Evolutionary conservation across 2,329 filamentous ascomycete genomes (phyloP).

Genomic region (Penicillium capsulatum): DNA sequence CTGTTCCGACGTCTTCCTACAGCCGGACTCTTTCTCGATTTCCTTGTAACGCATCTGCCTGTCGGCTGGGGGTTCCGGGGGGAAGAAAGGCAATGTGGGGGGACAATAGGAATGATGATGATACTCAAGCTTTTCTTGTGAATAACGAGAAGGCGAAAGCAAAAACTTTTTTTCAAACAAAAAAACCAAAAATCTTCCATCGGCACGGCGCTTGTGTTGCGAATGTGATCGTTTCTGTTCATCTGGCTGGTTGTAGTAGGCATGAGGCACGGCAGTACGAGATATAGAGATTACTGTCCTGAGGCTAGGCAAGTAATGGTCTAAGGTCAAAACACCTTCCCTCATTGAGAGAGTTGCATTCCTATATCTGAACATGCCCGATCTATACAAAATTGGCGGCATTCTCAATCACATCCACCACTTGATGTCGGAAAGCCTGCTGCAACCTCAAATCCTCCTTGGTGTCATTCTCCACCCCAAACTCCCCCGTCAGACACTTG

Average conservation of each 20-base stretch:
- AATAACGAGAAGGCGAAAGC: slow-evolving; percentile 29
- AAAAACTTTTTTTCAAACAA: slow-evolving; percentile 23
- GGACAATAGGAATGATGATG: slow-evolving; percentile 26
- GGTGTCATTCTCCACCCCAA: slow-evolving; percentile 6
- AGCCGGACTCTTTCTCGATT: slow-evolving; percentile 18
- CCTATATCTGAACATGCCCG: too few relatives aligned
- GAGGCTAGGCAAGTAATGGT: too few relatives aligned
- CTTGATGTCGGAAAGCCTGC: slow-evolving; percentile 4
- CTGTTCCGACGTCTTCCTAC: slow-evolving; percentile 23
- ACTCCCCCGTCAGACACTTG: slow-evolving; percentile 6
- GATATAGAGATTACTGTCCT: too few relatives aligned
- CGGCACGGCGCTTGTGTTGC: slow-evolving; percentile 16
- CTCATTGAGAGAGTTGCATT: too few relatives aligned
- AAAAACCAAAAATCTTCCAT: slow-evolving; percentile 15
- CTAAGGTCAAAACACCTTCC: too few relatives aligned
- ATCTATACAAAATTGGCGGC: slow-evolving; percentile 8
- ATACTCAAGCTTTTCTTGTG: slow-evolving; percentile 30
- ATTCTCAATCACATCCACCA: slow-evolving; percentile 9
- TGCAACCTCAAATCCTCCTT: slow-evolving; percentile 8
- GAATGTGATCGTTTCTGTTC: slow-evolving; percentile 14
- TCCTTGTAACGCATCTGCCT: slow-evolving; percentile 11
- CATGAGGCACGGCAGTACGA: too few relatives aligned
- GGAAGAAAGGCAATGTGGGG: slow-evolving; percentile 17
- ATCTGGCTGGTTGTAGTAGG: slow-evolving; percentile 1
- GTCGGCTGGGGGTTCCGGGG: slow-evolving; percentile 18